Evolutionary conservation across 2,329 filamentous ascomycete species (phyloP), one percentile per base, ranked within the genome.

Genomic region (Fusarium sp.): DNA sequence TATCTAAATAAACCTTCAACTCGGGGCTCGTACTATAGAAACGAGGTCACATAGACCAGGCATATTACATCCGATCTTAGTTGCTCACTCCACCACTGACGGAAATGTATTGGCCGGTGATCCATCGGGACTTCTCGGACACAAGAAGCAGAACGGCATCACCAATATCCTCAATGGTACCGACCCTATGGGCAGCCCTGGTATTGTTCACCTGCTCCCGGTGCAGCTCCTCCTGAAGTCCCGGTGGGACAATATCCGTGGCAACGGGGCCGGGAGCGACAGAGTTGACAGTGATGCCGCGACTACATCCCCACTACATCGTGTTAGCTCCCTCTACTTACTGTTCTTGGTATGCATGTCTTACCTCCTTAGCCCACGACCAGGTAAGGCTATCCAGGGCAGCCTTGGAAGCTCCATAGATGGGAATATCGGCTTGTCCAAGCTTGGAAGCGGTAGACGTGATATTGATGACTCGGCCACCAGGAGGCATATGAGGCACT

Each of bases 221-320:
- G 14, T 72, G 71, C 1, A 80, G 53, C 9, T 74, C 76, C 1
- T 74, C 59, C 33, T 66, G 71, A 5, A 72, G 42, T 3, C 62
- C 73, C 2, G 59, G 51, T 0, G 73, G 71, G 58, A 66, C 61
- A 5, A 75, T 69, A 24, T 85, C 83, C 4, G 84, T 86, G 6
- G 35, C 44, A 5, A 82, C 80, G 3, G 82, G 81, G 0, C 84
- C 84, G 0, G 84, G 84, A 1, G 80, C 80, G 9, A 86, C 74
- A 5, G 82, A 80, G 67, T 86, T 86, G 64, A 86, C 80, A 0
- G 84, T 86, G 67, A 87, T 83, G 24, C 83, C 83, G 57, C 77
- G 77, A 51, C 77, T 80, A 2, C 73, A 65, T 5, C 83, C 83
- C 29, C 83, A 75, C 77, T 83, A n/a, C 9, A 17, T 46, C 22